phyloP scores from a whole-genome alignment of 2,329 filamentous ascomycete species.

The Aschersonia sp. region DNA sequence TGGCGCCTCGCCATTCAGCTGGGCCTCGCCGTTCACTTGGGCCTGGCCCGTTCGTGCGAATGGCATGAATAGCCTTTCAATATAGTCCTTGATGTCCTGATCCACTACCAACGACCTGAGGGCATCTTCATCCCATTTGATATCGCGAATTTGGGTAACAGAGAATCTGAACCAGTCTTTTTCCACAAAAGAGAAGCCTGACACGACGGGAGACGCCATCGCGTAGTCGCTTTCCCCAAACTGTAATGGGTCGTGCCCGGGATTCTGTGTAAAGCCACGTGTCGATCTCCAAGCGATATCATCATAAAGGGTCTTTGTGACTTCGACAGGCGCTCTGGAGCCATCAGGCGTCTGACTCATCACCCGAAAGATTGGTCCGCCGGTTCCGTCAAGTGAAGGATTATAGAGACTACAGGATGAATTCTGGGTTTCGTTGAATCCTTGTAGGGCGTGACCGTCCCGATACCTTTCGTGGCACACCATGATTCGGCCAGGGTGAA shows the following conservation, averaged over 20 bases:
- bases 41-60: slow-evolving; percentile 44
- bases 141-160: slow-evolving; percentile 64
- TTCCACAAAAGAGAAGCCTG: slow-evolving; percentile 77
- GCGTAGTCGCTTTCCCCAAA: slow-evolving; percentile 77
- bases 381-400: too few relatives aligned
- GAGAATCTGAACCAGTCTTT: slow-evolving; percentile 86
- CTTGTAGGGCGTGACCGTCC: slow-evolving; percentile 18
- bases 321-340: too few relatives aligned
- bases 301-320: too few relatives aligned
- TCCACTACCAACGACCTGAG: slow-evolving; percentile 70
- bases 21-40: too few relatives aligned
- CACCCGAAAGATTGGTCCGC: too few relatives aligned
- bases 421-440: too few relatives aligned
- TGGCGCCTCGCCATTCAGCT: too few relatives aligned
- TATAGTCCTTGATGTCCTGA: slow-evolving; percentile 45
- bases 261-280: not conserved
- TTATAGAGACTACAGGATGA: too few relatives aligned
- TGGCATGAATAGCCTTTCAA: slow-evolving; percentile 68
- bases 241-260: not conserved
- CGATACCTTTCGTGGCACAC: slow-evolving; percentile 72
- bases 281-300: not conserved
- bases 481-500: slow-evolving; percentile 81
- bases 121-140: slow-evolving; percentile 71
- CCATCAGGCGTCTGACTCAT: too few relatives aligned
- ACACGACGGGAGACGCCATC: slow-evolving; percentile 68